Percentiles rank a stretch among this genome's conserved stretches.
These are phyloP conservation scores for Coelastrella sp. DNA, from an alignment of 139 green algal genomes.

Conservation along the genomic window DNA sequence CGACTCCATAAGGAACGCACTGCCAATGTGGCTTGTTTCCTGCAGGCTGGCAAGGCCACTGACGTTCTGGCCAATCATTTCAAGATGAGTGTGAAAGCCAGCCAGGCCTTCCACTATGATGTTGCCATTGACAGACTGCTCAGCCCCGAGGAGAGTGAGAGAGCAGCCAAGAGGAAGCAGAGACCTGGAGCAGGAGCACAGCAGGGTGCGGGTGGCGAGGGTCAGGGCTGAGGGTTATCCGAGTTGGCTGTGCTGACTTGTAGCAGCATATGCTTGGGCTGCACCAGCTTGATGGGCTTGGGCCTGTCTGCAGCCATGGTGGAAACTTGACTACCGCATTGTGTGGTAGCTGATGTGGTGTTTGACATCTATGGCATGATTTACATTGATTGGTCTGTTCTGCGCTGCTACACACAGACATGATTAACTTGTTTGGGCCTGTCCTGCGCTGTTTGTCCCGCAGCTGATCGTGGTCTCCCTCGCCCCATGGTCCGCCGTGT, in stretches of 20 bases:
- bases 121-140: conserved; percentile 32
- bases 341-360: no score
- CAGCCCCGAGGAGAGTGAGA: neutral
- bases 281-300: no score
- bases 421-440: no score
- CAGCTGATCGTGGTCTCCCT: conserved; percentile 31
- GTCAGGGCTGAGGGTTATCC: neutral
- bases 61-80: conserved; percentile 36
- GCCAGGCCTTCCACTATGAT: conserved; percentile 53
- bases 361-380: no score
- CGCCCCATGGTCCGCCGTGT: conserved; percentile 44
- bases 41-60: conserved; percentile 3
- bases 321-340: no score
- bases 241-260: no score
- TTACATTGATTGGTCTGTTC: no score
- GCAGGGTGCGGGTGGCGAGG: neutral
- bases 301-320: no score
- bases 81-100: conserved; percentile 22
- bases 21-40: neutral
- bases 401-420: no score
- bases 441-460: neutral
- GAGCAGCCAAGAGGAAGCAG: neutral
- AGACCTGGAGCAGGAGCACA: neutral
- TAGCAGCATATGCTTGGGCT: no score
- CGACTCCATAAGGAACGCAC: neutral